These are phyloP conservation scores for Acanthamoeba healyi DNA, from an alignment of 208 protist genomes.

Conservation along the genomic window DNA sequence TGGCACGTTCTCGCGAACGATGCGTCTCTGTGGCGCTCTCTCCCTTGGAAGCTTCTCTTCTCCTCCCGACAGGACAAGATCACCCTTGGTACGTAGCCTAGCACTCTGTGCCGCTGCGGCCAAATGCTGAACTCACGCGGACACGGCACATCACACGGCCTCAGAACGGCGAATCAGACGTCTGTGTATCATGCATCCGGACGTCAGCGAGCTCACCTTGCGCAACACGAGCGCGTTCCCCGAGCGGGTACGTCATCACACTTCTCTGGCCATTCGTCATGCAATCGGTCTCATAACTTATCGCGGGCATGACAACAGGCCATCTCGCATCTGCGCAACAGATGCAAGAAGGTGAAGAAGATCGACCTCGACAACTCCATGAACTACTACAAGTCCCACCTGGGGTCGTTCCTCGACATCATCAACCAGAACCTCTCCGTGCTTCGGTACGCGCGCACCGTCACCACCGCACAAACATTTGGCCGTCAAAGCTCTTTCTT, in stretches of 20 bases:
- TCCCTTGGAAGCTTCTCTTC: neutral
- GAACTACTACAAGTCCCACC: conserved; percentile 25
- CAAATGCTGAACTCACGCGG: too few species aligned
- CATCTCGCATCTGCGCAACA: neutral
- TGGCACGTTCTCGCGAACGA: neutral
- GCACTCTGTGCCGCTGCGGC: too few species aligned
- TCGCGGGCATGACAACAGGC: too few species aligned
- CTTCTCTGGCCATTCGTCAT: too few species aligned
- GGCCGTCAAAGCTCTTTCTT: too few species aligned
- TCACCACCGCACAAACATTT: too few species aligned
- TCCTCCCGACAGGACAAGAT: neutral
- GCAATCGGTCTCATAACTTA: too few species aligned
- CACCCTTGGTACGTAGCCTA: neutral
- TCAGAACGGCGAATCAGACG: neutral
- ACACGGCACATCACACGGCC: too few species aligned
- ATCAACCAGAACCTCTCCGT: neutral
- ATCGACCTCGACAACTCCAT: conserved; percentile 10
- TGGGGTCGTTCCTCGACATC: neutral
- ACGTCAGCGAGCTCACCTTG: neutral
- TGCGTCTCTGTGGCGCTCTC: neutral
- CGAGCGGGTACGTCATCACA: neutral
- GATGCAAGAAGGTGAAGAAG: neutral
- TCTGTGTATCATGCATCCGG: neutral
- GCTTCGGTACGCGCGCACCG: neutral
- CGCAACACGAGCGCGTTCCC: neutral